Evolutionary conservation across 2,329 filamentous ascomycete species (phyloP), one percentile per base, ranked within the genome.

Genomic region (Neurospora crassa): DNA sequence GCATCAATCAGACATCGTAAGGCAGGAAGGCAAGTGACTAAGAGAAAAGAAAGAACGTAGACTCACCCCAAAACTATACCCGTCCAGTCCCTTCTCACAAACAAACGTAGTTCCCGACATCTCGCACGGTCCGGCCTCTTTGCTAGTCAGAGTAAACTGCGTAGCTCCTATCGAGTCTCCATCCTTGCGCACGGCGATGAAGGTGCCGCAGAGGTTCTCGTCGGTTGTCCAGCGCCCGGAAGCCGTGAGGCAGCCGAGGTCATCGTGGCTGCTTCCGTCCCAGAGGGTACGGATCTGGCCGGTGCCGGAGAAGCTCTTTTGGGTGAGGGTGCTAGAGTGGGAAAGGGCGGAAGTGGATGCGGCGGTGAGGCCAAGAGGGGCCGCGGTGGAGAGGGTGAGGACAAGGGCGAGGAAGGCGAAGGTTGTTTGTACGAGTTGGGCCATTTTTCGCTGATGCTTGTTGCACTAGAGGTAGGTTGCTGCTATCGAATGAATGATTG

Each of bases 201-300:
- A 74, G 2, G 43, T 68, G 42, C 70, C 73, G 69, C 72, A 74
- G 10, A 42, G 40, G 11, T 34, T 41, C 7, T 72, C 69, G 69
- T 74, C 45, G 18, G 69, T 43, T 2, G 73, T 74, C 72, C 72
- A 74, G 10, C 41, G 68, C 5, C 73, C 73, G 2, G 63, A 16
- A 40, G 68, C 47, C 11, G 73, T 74, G 20, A 74, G 42, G 67
- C 73, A 74, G 16, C 73, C 73, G 29, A 74, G 72, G n/a, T 74
- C 70, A 34, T 69, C 41, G 41, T 74, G 47, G 68, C 70, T 68
- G 29, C 63, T 70, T 20, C 70, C 42, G 10, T 68, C 53, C 71
- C 71, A 74, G n/a, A 43, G 67, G 2, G 72, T 70, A 20, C 71
- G 70, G 40, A 74, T 59, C 40, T 74, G 72, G 24, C 73, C 73